Evolutionary conservation across 192 early-diverging fungal genomes (phyloP), one percentile per base, ranked within the genome.

Genomic region (Oehlia diaphana): DNA sequence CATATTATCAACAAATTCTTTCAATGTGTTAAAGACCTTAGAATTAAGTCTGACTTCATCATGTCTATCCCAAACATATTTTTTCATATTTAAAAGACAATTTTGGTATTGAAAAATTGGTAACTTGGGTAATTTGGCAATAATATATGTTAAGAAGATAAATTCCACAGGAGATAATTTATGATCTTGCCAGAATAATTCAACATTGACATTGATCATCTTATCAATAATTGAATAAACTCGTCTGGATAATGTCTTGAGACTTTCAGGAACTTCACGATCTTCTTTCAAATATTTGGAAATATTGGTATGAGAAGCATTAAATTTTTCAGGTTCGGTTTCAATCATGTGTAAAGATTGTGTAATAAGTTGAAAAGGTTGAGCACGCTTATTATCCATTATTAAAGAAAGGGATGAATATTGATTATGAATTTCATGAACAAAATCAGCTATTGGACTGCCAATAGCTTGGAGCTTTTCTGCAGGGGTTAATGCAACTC

Each of bases 281-380:
- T 67, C 76, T 47, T 67, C 63, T 49, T 77, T 77, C 10, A 77
- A 61, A 26, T 44, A 77, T 47, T 77, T 77, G 2, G 63, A 16
- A 10, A 77, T 77, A 4, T 16, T 68, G 10, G 65, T 35, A 1
- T 63, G 76, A 5, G 76, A 68, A 8, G 76, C 37, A 67, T 61
- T 53, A 68, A 77, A 77, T 53, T 50, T 68, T 67, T 65, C 63
- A 4, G 76, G 76, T 39, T 65, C 76, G 4, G 39, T 33, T 12
- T 77, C 76, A 47, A 77, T 77, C 76, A 67, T 65, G 31, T 77
- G 76, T 4, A 77, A 53, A 47, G 76, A 77, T 67, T 77, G 76
- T 28, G 76, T 77, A 35, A 77, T 77, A 3, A 77, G 47, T 53
- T 77, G 76, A 23, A 77, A 77, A 50, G 76, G 63, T 77, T 31